These are phyloP conservation scores for Fragilaria radians DNA, from an alignment of 108 stramenopile genomes.

Conservation along the genomic window DNA sequence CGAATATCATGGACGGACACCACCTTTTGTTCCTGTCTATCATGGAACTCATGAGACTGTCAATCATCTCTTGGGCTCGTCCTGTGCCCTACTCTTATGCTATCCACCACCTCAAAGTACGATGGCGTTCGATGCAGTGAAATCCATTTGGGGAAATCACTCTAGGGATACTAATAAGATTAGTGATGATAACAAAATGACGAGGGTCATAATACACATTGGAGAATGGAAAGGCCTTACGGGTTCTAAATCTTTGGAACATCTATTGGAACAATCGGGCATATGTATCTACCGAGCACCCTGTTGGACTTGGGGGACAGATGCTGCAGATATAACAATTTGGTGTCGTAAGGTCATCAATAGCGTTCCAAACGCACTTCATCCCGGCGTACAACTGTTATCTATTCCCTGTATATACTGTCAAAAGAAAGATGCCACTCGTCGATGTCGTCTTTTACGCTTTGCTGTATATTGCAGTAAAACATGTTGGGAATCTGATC, in stretches of 20 bases:
- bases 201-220: constrained; percentile 32
- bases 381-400: no score
- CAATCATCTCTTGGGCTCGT: not conserved
- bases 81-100: constrained; percentile 31
- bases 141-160: constrained; percentile 19
- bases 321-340: constrained; percentile 41
- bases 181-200: no score
- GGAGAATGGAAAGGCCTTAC: constrained; percentile 59
- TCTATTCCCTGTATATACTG: constrained; percentile 33
- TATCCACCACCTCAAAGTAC: constrained; percentile 51
- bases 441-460: constrained; percentile 27
- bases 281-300: constrained; percentile 16
- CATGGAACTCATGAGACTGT: constrained; percentile 1
- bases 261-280: constrained; percentile 4
- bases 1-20: constrained; percentile 57
- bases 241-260: constrained; percentile 34
- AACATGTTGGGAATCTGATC: constrained; percentile 14
- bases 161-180: no score
- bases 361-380: constrained; percentile 6
- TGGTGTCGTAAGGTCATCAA: constrained; percentile 15
- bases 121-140: constrained; percentile 33
- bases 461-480: constrained; percentile 33
- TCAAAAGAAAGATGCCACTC: constrained; percentile 8
- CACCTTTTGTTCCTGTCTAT: constrained; percentile 25
- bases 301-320: constrained; percentile 46